phyloP scores from a whole-genome alignment of 108 stramenopile species.

The Schizochytrium sp. region DNA sequence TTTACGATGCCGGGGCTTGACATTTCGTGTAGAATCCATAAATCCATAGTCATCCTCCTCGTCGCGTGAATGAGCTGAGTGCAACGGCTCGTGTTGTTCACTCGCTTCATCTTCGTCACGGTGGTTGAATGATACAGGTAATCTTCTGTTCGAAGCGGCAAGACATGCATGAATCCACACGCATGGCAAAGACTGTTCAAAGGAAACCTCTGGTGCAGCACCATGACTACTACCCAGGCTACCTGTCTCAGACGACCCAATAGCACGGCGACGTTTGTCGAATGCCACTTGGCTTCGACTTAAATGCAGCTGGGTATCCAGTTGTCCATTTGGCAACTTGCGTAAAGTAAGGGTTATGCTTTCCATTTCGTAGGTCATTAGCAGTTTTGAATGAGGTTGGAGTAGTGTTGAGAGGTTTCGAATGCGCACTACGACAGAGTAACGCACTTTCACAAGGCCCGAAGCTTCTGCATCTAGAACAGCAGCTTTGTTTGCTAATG shows the following conservation, averaged over 20 bases:
- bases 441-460: constrained; percentile 23
- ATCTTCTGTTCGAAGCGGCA: neutral
- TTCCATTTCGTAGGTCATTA: constrained; percentile 29
- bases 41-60: constrained; percentile 1
- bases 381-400: constrained; percentile 6
- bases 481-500: constrained; percentile 1
- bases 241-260: neutral
- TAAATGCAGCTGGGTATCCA: constrained; percentile 3
- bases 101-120: neutral
- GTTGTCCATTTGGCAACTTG: neutral
- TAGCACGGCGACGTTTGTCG: neutral
- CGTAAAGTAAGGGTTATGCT: neutral
- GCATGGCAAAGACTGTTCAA: constrained; percentile 38
- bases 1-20: constrained; percentile 10
- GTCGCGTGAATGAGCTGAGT: neutral
- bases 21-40: neutral
- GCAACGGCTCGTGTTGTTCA: neutral
- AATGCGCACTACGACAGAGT: neutral
- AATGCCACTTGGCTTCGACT: constrained; percentile 13
- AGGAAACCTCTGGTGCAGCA: constrained; percentile 1
- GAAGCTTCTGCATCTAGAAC: neutral
- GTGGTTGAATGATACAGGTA: constrained; percentile 15
- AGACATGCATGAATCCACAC: constrained; percentile 36
- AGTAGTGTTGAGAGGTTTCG: neutral
- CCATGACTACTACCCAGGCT: neutral